Conservation (phyloP, 2,329 filamentous ascomycete genomes). For the Alternaria metachromatica region DNA sequence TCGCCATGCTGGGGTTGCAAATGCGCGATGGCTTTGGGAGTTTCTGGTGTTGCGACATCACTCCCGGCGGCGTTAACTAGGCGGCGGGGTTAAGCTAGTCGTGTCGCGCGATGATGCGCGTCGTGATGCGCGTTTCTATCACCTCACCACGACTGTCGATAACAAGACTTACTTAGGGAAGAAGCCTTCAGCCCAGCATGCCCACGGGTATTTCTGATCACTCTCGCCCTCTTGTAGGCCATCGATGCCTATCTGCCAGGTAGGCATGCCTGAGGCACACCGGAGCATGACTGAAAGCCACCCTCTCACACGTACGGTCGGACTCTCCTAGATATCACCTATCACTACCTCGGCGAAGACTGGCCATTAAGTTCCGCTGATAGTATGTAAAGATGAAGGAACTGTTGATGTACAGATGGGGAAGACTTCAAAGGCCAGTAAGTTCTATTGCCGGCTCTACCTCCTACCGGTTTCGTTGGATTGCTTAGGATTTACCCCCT, state of each 20-base stretch:
- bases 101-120: background rate
- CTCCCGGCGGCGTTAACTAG: background rate
- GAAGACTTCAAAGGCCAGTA: accelerated
- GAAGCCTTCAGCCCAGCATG: background rate
- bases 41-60: too few relatives aligned
- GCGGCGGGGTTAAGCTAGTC: background rate
- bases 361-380: background rate
- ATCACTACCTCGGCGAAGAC: background rate
- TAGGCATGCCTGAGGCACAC: too few relatives aligned
- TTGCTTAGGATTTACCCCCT: accelerated
- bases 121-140: background rate
- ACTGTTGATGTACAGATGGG: too few relatives aligned
- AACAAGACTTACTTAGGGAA: too few relatives aligned
- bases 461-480: too few relatives aligned
- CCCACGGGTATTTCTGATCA: background rate
- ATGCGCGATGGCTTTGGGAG: background rate
- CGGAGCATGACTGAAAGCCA: background rate
- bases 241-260: background rate
- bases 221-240: background rate
- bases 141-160: background rate
- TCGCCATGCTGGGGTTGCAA: conserved; percentile 12
- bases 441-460: too few relatives aligned
- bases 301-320: background rate
- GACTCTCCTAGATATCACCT: background rate
- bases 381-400: background rate